These are phyloP conservation scores for Podaxis carcinomalis DNA, from an alignment of 768 basidiomycete genomes.

Conservation along the genomic window DNA sequence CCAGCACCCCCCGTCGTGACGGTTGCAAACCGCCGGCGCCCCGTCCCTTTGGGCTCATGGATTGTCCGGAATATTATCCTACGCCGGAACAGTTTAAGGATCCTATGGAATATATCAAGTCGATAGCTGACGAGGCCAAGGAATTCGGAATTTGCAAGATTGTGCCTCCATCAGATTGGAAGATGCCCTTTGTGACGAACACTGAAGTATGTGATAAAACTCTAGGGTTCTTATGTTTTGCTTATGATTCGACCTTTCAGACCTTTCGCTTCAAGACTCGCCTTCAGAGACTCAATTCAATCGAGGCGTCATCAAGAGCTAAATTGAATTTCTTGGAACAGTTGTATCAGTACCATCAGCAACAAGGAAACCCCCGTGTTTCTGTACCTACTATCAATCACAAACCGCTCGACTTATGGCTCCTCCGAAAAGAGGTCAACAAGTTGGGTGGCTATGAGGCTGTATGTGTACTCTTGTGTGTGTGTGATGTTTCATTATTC, in stretches of 20 bases:
- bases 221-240: constrained; percentile 19
- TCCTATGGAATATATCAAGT: constrained; percentile 89
- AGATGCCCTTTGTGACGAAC: constrained; percentile 93
- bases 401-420: constrained; percentile 91
- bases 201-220: constrained; percentile 66
- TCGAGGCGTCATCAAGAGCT: constrained; percentile 95
- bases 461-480: constrained; percentile 40
- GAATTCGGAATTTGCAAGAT: constrained; percentile 94
- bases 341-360: constrained; percentile 93
- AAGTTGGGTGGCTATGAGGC: constrained; percentile 84
- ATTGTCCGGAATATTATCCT: constrained; percentile 89
- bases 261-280: constrained; percentile 95
- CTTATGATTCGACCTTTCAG: constrained; percentile 35
- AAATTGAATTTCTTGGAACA: constrained; percentile 97
- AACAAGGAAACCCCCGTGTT: constrained; percentile 87
- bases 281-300: constrained; percentile 90
- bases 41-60: constrained; percentile 81
- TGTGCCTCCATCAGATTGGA: constrained; percentile 89
- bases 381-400: constrained; percentile 94
- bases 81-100: constrained; percentile 89
- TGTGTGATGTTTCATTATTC: constrained; percentile 15
- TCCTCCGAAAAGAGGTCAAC: constrained; percentile 87
- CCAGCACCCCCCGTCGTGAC: constrained; percentile 44
- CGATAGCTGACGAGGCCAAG: constrained; percentile 66
- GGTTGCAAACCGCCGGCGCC: constrained; percentile 34